Conservation (phyloP, 805 yeast species). For the Tanozyma kutaoensis region DNA sequence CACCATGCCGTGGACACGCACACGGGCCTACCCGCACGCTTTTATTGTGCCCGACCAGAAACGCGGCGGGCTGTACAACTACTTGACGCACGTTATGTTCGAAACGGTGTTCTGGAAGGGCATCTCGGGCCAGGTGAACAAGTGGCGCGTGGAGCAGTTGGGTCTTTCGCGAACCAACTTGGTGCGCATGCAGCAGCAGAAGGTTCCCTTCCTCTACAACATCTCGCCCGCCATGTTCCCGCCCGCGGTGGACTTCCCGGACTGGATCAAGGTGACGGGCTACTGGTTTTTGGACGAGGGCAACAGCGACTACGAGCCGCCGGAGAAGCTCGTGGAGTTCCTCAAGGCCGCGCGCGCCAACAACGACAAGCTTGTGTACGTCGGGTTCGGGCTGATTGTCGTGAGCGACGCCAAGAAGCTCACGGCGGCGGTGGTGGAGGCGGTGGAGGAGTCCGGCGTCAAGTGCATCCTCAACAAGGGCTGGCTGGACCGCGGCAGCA, state of each 20-base stretch:
- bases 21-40: constrained; percentile 94
- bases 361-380: constrained; percentile 65
- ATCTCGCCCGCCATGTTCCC: constrained; percentile 83
- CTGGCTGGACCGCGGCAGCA: constrained; percentile 70
- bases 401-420: constrained; percentile 70
- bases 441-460: constrained; percentile 71
- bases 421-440: constrained; percentile 66
- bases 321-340: constrained; percentile 42
- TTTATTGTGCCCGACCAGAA: constrained; percentile 90
- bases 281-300: constrained; percentile 86
- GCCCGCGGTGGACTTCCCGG: constrained; percentile 86
- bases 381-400: constrained; percentile 94
- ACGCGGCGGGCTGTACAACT: constrained; percentile 86
- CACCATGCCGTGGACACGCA: constrained; percentile 98
- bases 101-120: constrained; percentile 94
- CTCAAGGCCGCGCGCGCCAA: constrained; percentile 46
- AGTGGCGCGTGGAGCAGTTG: constrained; percentile 67
- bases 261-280: constrained; percentile 93
- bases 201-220: constrained; percentile 80
- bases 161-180: constrained; percentile 58
- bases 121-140: constrained; percentile 71
- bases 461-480: constrained; percentile 85
- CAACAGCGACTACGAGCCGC: constrained; percentile 42
- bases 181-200: constrained; percentile 56
- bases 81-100: constrained; percentile 83